Base-by-base conservation (phyloP, 2,329 filamentous ascomycete genomes). In the Fusarium tanahbumbuense region DNA sequence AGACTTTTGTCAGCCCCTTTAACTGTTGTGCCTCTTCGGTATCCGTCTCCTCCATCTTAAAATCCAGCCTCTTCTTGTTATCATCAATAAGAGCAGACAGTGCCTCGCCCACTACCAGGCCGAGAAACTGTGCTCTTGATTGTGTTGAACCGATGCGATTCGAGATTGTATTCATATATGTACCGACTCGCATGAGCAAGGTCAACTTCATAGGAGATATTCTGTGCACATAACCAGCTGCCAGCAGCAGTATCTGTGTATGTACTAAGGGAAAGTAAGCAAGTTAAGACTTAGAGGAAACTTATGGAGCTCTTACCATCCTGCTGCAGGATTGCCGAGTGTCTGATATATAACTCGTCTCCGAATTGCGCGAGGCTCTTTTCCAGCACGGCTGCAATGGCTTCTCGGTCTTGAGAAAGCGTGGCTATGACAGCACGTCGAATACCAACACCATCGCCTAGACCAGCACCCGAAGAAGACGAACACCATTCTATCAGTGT, bases 71-170 rank as follows among this genome's bases (percentile, higher is more conserved):
- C 60, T 91, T 91, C 11, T 91, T 91, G 27, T 86, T 86, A 71
- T 92, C 92, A 60, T 91, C 87, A 6, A 87, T 82, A 3, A 97
- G 78, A 3, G 82, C 77, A 2, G 89, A 91, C 0, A 91, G 79
- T 1, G 91, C 88, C 71, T 93, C 93, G 7, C 93, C 96, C 32
- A 97, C 89, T 4, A 92, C 85, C 89, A 99, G 97, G 0, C 96
- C 96, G 1, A 99, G 84, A 71, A 97, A 93, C 20, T 94, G 88
- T 18, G 92, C 90, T 70, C 90, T 87, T 9, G 84, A 83, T 42
- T 96, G 94, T 6, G 93, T 91, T 18, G 93, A 88, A 15, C 89
- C 89, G 9, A 99, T 87, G 25, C 94, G 88, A 77, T 97, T 97
- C 1, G 96, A 98, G 34, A 98, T 89, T 9, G 91, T 87, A 67